Evolutionary conservation across 1,284 basidiomycete species (phyloP).

Genomic region (Pseudozyma pruni): DNA sequence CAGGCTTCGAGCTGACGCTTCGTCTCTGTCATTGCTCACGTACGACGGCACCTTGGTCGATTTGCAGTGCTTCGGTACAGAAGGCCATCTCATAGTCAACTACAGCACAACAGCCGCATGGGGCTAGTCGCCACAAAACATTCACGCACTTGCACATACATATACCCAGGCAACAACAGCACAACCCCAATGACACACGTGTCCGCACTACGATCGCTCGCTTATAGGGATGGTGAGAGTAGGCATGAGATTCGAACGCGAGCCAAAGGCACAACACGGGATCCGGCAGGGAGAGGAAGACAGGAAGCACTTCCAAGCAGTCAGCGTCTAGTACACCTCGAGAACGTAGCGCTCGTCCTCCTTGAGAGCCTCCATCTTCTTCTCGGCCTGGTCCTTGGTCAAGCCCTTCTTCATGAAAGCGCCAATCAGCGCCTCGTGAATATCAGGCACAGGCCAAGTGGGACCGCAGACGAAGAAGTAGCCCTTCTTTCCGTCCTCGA

Average conservation of each 20-base stretch:
- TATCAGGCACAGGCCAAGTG: conserved; percentile 97
- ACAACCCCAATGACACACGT: background rate
- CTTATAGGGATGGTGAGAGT: background rate
- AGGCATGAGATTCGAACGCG: background rate
- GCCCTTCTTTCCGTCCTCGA: conserved; percentile 56
- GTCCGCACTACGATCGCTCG: background rate
- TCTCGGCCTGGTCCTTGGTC: conserved; percentile 78
- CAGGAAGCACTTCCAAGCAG: background rate
- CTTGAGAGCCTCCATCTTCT: conserved; percentile 88
- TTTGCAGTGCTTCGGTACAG: conserved; percentile 62
- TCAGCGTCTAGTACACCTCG: conserved; percentile 75
- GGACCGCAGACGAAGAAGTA: conserved; percentile 98
- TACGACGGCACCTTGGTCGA: background rate
- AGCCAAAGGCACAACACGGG: background rate
- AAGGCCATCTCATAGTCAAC: conserved; percentile 65
- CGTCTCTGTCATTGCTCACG: too few relatives aligned
- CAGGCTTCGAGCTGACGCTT: too few relatives aligned
- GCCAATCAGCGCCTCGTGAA: conserved; percentile 88
- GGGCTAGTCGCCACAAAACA: conserved; percentile 37
- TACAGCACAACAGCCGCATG: conserved; percentile 65
- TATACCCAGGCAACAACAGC: conserved; percentile 22
- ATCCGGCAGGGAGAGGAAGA: background rate
- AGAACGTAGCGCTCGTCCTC: conserved; percentile 97
- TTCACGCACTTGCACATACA: background rate
- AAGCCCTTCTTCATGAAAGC: conserved; percentile 79